A percentile compares a stretch with the other conserved stretches of the same genome.
These are phyloP conservation scores for Tremella mesenterica DNA, from an alignment of 768 basidiomycete genomes.

Conservation along the genomic window DNA sequence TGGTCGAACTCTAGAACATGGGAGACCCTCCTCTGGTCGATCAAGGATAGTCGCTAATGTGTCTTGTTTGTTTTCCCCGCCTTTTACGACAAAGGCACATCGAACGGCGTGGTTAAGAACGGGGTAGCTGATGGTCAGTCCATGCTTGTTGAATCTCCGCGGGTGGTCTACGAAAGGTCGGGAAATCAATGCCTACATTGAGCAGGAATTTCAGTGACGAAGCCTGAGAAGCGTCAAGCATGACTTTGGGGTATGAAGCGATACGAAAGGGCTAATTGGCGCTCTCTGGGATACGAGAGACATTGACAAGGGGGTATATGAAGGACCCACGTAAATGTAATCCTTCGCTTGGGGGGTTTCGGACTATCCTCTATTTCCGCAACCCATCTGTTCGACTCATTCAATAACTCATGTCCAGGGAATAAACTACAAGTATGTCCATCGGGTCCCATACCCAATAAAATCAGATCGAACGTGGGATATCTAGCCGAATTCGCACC, in stretches of 20 bases:
- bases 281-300: too few relatives aligned
- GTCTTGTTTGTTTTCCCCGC: constrained; percentile 73
- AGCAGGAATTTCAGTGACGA: constrained; percentile 3
- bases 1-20: constrained; percentile 72
- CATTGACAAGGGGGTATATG: too few relatives aligned
- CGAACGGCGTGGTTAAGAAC: constrained; percentile 51
- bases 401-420: constrained; percentile 76
- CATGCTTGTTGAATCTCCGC: background rate
- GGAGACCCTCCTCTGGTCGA: constrained; percentile 66
- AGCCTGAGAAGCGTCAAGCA: constrained; percentile 43
- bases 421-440: constrained; percentile 98
- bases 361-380: constrained; percentile 87
- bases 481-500: constrained; percentile 88
- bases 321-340: constrained; percentile 64
- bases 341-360: constrained; percentile 79
- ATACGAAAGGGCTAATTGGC: too few relatives aligned
- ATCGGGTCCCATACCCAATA: constrained; percentile 93
- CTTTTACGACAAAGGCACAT: constrained; percentile 77
- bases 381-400: constrained; percentile 89
- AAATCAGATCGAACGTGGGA: constrained; percentile 93
- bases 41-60: constrained; percentile 67
- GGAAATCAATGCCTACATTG: too few relatives aligned
- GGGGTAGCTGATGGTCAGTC: constrained; percentile 28
- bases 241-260: too few relatives aligned
- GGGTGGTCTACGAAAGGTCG: too few relatives aligned